Evolutionary conservation across 2,329 filamentous ascomycete species (phyloP).

Genomic region (Diplodia corticola): DNA sequence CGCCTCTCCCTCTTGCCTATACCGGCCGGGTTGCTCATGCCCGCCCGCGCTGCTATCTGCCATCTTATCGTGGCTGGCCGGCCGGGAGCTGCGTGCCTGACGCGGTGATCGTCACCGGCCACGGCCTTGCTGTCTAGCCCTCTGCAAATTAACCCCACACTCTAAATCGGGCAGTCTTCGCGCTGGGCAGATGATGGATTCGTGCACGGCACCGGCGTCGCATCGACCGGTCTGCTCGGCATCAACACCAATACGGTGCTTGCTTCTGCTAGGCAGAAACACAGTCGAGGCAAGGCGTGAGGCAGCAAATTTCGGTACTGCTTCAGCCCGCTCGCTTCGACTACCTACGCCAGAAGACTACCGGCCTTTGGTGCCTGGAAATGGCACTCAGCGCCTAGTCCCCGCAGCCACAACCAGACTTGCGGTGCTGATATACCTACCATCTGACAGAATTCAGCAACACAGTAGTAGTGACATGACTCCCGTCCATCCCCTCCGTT

Average conservation of each 20-base stretch:
- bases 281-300: not conserved
- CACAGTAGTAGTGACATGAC: not conserved
- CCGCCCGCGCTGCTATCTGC: no score
- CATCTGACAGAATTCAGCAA: not conserved
- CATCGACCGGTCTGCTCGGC: not conserved
- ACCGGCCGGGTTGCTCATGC: not conserved
- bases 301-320: slow-evolving; percentile 17
- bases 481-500: not conserved
- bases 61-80: not conserved
- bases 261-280: slow-evolving; percentile 19
- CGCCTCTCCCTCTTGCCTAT: not conserved
- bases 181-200: not conserved
- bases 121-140: slow-evolving; percentile 12
- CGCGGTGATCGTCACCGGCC: slow-evolving; percentile 8
- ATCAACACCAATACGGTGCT: not conserved
- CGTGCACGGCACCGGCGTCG: not conserved
- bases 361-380: slow-evolving; percentile 8
- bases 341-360: no score
- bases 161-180: slow-evolving; percentile 4
- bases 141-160: slow-evolving; percentile 20
- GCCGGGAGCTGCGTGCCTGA: slow-evolving; percentile 2
- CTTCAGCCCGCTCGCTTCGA: slow-evolving; percentile 8
- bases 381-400: not conserved
- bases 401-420: slow-evolving; percentile 10
- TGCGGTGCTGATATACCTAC: slow-evolving; percentile 3